These are phyloP conservation scores for Mucor velutinosus DNA, from an alignment of 371 early-diverging fungal genomes.

Conservation along the genomic window DNA sequence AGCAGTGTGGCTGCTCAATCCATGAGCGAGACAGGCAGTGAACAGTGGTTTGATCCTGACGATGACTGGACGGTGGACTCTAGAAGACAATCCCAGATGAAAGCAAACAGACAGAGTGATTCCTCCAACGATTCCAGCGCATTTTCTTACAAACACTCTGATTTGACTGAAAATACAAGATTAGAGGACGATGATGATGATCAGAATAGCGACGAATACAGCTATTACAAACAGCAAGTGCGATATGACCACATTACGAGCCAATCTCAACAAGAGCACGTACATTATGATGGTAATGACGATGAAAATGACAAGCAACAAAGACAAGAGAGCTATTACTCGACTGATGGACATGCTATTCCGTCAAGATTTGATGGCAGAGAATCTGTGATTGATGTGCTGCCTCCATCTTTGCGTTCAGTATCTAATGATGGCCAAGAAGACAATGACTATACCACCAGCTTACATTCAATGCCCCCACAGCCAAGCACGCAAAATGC, in stretches of 20 bases:
- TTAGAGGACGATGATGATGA: constrained; percentile 17
- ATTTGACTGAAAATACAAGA: constrained; percentile 21
- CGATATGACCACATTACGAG: background rate
- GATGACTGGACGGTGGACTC: constrained; percentile 11
- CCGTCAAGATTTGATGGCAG: background rate
- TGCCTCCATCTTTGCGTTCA: background rate
- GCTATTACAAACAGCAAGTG: background rate
- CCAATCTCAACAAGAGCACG: background rate
- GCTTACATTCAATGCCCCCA: background rate
- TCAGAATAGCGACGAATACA: background rate
- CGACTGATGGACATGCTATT: background rate
- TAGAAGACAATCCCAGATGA: background rate
- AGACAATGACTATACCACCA: background rate
- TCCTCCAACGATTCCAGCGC: constrained; percentile 8
- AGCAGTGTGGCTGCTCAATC: constrained; percentile 11
- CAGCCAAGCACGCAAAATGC: background rate
- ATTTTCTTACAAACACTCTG: constrained; percentile 21
- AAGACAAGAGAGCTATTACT: background rate
- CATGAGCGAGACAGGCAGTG: constrained; percentile 20
- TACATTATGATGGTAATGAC: background rate
- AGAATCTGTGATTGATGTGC: background rate
- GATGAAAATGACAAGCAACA: background rate
- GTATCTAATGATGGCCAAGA: background rate
- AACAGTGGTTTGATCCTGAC: constrained; percentile 34
- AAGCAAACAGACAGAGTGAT: constrained; percentile 7